These are phyloP conservation scores for Knoxdaviesia capensis DNA, from an alignment of 2,329 filamentous ascomycete genomes.

Conservation along the genomic window DNA sequence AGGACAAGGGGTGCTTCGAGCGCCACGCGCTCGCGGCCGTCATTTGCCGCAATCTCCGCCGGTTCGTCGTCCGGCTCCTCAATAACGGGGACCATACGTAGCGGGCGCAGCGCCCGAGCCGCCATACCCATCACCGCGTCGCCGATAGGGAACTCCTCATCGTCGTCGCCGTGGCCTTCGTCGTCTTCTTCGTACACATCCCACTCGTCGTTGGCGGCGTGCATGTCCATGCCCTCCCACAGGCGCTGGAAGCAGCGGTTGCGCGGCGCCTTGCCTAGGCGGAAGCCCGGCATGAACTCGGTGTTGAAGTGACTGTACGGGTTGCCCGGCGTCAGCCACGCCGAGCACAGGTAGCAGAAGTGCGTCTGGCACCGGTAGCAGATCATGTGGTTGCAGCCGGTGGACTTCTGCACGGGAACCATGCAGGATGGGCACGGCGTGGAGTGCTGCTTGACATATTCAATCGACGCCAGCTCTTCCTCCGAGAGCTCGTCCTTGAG, in stretches of 20 bases:
- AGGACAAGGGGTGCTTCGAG: constrained; percentile 36
- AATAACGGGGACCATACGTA: constrained; percentile 9
- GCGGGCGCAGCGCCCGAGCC: constrained; percentile 3
- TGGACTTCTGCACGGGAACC: constrained; percentile 70
- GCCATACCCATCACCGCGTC: constrained; percentile 10
- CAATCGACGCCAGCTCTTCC: constrained; percentile 70
- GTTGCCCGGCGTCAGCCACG: constrained; percentile 65
- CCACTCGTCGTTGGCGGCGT: constrained; percentile 22
- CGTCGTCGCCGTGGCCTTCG: no score
- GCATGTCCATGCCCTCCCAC: constrained; percentile 77
- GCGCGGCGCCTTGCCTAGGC: constrained; percentile 21
- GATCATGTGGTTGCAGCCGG: constrained; percentile 94
- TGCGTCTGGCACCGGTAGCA: constrained; percentile 79
- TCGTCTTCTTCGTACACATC: no score
- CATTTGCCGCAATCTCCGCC: constrained; percentile 11
- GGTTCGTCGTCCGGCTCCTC: constrained; percentile 13
- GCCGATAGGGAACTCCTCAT: constrained; percentile 23
- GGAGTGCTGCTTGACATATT: constrained; percentile 66
- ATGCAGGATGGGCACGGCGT: constrained; percentile 78
- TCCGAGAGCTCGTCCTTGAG: constrained; percentile 51
- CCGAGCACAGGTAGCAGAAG: constrained; percentile 85
- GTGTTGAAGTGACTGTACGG: constrained; percentile 77
- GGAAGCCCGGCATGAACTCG: no score
- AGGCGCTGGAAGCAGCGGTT: constrained; percentile 59
- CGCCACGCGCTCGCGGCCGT: constrained; percentile 17